Evolutionary conservation across 345 rosid genomes (phyloP), one percentile per base, ranked within the genome.

Genomic region (Eucalyptus marginata): DNA sequence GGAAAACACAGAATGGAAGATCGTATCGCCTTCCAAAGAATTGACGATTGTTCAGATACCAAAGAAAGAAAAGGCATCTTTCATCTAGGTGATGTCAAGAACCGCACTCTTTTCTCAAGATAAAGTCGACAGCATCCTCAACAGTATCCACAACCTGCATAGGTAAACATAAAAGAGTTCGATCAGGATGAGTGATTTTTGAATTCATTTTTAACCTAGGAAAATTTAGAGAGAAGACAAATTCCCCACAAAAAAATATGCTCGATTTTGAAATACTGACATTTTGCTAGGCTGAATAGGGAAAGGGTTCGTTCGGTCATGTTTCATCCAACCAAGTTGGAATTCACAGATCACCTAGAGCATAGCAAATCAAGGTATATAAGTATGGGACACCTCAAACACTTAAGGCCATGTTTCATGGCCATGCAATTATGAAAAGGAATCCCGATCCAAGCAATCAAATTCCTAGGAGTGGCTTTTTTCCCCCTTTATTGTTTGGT

Each of bases 101-200:
- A 79, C 29, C 7, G 64, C 88, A 85, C 68, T 96, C 98, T 86
- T 90, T 93, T 71, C 86, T 88, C 94, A 97, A 79, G 87, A 97
- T 95, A 88, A 91, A 95, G 88, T 96, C 98, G 79, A 97, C 96
- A 13, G 96, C 98, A 33, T 97, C 98, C 92, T 96, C 98, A 9
- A 95, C 95, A 0, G 96, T 94, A 93, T 96, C 93, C 89, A 96
- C 96, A 31, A 96, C 98, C 98, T 97, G 94, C 91, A 92, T 46
- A 47, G 88, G 86, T 66, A 90, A 54, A 54, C 56, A 36, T 44
- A 9, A 46, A 58, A 33, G 80, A 68, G 13, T 71, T 71, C 7
- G 20, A 68, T 18, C 10, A 8, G 44, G 46, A 17, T 33, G 44
- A 68, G 7, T 6, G 20, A 68, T 17, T 33, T 17, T 71, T 24